Conservation (phyloP, 345 rosid genomes). For the Citrus maxima region DNA sequence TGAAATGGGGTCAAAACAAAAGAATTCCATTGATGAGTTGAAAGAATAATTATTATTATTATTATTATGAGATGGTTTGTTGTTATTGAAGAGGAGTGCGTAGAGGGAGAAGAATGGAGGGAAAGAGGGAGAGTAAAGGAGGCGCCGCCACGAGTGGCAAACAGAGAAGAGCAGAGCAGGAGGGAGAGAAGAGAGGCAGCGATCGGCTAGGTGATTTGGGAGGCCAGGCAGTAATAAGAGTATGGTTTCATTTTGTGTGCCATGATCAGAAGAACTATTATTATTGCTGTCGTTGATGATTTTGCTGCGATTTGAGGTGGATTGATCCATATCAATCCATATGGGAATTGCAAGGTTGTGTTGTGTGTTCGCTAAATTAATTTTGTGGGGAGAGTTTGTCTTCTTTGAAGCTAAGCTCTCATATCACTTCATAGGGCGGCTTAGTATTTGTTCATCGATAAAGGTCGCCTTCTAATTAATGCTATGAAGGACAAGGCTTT, state of each 20-base stretch:
- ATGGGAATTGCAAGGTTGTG: background rate
- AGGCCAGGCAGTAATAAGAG: constrained; percentile 33
- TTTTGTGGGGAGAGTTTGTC: background rate
- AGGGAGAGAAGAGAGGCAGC: constrained; percentile 33
- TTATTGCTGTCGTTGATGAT: too few relatives aligned
- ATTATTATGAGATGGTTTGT: background rate
- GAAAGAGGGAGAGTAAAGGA: constrained; percentile 44
- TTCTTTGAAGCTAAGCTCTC: background rate
- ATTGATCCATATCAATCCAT: too few relatives aligned
- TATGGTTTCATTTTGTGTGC: background rate
- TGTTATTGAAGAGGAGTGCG: constrained; percentile 24
- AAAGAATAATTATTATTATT: background rate
- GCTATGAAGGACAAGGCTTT: too few relatives aligned
- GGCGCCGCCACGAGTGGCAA: constrained; percentile 50
- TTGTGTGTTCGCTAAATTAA: background rate
- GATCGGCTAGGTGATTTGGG: constrained; percentile 45
- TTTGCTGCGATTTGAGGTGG: background rate
- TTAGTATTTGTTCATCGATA: too few relatives aligned
- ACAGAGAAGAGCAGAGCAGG: constrained; percentile 48
- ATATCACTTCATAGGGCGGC: too few relatives aligned
- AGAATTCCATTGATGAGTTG: constrained; percentile 19
- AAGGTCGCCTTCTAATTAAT: too few relatives aligned
- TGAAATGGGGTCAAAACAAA: constrained; percentile 42
- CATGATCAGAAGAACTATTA: background rate
- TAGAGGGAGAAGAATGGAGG: constrained; percentile 46